Evolutionary conservation across 805 yeast species (phyloP).

Genomic region (Metschnikowia cerradonensis): DNA sequence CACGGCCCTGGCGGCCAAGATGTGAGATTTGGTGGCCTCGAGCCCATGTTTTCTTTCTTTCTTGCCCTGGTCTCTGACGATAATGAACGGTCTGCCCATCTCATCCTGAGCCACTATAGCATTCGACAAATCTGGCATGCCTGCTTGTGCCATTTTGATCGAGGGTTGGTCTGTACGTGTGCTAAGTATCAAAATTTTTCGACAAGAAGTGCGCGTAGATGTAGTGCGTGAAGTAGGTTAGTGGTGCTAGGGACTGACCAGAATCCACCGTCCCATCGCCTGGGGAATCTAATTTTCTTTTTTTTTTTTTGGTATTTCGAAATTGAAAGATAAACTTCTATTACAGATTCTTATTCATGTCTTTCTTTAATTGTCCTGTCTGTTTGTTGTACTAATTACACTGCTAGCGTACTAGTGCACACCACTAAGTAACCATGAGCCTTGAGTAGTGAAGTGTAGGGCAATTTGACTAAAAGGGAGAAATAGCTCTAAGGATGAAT

Average conservation of each 20-base stretch:
- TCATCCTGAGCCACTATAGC: constrained; percentile 99
- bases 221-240: constrained; percentile 2
- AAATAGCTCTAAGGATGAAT: not conserved
- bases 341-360: too few species aligned
- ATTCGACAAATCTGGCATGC: constrained; percentile 89
- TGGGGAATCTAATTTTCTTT: not conserved
- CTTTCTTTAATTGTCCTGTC: too few species aligned
- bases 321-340: too few species aligned
- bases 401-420: too few species aligned
- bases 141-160: constrained; percentile 17
- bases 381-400: too few species aligned
- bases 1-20: constrained; percentile 91
- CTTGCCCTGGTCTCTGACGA: constrained; percentile 81
- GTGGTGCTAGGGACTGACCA: not conserved
- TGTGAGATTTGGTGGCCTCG: constrained; percentile 68
- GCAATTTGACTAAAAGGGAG: too few species aligned
- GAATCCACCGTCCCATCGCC: not conserved
- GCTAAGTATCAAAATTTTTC: constrained; percentile 4
- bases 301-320: too few species aligned
- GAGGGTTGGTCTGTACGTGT: not conserved
- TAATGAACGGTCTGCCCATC: constrained; percentile 97
- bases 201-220: constrained; percentile 4
- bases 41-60: constrained; percentile 60
- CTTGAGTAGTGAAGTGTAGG: too few species aligned
- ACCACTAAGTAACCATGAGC: too few species aligned